Evolutionary conservation across 2,329 filamentous ascomycete genomes (phyloP).

Genomic region (Tolypocladium paradoxum): DNA sequence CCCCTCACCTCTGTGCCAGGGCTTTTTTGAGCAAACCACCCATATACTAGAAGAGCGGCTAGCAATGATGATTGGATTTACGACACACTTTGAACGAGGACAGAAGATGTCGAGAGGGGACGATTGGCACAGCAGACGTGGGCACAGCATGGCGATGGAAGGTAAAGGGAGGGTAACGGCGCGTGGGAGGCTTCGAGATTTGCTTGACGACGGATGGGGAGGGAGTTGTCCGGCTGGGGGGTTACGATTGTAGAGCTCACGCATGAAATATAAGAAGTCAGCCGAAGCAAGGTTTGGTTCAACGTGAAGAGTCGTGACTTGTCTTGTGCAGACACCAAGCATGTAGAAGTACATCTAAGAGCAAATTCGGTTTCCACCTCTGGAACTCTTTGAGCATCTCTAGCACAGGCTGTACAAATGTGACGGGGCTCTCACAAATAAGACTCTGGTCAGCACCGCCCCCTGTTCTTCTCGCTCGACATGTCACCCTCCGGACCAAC

Average conservation of each 20-base stretch:
- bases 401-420: too few relatives aligned
- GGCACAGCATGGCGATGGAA: not conserved
- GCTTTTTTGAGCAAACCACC: not conserved
- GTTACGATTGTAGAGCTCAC: constrained; percentile 17
- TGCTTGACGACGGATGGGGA: not conserved
- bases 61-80: constrained; percentile 11
- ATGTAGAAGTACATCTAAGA: too few relatives aligned
- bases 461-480: too few relatives aligned
- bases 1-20: not conserved
- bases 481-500: too few relatives aligned
- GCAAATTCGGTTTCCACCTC: too few relatives aligned
- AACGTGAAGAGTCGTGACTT: not conserved
- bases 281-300: not conserved
- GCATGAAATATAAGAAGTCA: constrained; percentile 11
- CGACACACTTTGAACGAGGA: constrained; percentile 5
- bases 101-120: constrained; percentile 4
- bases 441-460: too few relatives aligned
- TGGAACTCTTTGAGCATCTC: too few relatives aligned
- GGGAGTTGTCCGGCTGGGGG: constrained; percentile 11
- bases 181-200: not conserved
- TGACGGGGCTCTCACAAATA: too few relatives aligned
- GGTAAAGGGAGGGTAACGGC: not conserved
- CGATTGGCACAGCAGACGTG: constrained; percentile 2
- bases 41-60: constrained; percentile 1
- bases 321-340: not conserved